Conservation (phyloP, 108 stramenopile species). For the Fragilaria crotonensis region DNA sequence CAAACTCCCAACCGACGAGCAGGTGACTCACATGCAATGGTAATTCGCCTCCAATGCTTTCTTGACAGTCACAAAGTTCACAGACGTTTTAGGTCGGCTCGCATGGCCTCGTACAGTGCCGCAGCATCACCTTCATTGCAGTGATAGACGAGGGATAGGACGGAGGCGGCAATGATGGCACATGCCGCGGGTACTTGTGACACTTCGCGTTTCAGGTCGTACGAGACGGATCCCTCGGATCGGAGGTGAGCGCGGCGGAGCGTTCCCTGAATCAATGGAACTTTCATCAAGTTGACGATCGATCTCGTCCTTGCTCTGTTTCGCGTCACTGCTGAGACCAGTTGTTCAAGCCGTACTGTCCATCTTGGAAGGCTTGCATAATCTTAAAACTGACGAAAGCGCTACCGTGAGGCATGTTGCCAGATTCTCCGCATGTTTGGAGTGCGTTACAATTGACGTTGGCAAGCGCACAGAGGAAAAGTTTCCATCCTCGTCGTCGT, state of each 20-base stretch:
- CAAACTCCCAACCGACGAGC: constrained; percentile 55
- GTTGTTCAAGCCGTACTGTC: too few species aligned
- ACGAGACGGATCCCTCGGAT: constrained; percentile 22
- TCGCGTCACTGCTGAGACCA: constrained; percentile 11
- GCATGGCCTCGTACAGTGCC: constrained; percentile 46
- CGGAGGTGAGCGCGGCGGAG: too few species aligned
- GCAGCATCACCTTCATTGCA: constrained; percentile 35
- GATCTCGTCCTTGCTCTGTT: constrained; percentile 35
- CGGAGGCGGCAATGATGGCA: constrained; percentile 55
- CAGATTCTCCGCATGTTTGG: too few species aligned
- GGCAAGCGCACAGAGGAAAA: too few species aligned
- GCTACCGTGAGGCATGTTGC: too few species aligned
- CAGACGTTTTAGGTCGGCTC: constrained; percentile 17
- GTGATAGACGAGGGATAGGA: constrained; percentile 47
- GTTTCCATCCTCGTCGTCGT: too few species aligned
- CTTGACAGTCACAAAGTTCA: constrained; percentile 39
- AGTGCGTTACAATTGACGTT: too few species aligned
- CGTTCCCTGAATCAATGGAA: constrained; percentile 65
- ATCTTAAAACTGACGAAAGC: too few species aligned
- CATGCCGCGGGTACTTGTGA: constrained; percentile 59
- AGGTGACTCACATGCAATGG: constrained; percentile 39
- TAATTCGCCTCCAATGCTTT: constrained; percentile 60
- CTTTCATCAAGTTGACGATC: constrained; percentile 46
- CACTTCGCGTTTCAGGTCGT: constrained; percentile 23
- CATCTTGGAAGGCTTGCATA: too few species aligned